Evolutionary conservation across 176 grass and related monocot species (phyloP).

Genomic region (Puccinellia tenuiflora): DNA sequence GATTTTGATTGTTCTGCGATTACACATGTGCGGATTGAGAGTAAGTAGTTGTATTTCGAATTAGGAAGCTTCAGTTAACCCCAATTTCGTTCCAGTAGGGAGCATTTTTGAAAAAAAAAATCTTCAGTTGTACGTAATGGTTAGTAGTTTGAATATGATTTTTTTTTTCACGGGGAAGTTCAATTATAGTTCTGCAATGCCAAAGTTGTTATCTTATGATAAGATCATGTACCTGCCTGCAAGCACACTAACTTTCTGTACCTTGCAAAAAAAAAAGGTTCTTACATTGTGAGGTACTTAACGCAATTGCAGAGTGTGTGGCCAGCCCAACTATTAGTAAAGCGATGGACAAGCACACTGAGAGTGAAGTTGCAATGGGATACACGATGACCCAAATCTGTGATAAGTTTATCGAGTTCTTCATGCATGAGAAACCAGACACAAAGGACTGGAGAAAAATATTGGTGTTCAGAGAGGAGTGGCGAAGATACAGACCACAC

Average conservation of each 20-base stretch:
- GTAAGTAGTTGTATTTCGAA: background rate
- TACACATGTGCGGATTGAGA: background rate
- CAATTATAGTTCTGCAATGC: background rate
- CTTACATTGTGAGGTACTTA: background rate
- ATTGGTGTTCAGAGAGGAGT: slow-evolving; percentile 87
- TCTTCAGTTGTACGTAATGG: background rate
- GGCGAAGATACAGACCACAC: slow-evolving; percentile 61
- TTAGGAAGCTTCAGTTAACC: background rate
- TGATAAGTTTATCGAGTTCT: slow-evolving; percentile 82
- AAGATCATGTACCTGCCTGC: background rate
- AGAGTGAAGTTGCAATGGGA: slow-evolving; percentile 54
- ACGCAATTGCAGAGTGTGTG: slow-evolving; percentile 27
- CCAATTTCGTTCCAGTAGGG: background rate
- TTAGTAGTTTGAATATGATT: background rate
- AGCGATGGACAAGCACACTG: slow-evolving; percentile 25
- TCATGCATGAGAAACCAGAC: slow-evolving; percentile 74
- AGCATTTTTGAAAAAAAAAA: background rate
- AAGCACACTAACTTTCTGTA: background rate
- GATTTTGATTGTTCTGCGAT: background rate
- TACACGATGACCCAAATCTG: slow-evolving; percentile 90
- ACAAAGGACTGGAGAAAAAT: slow-evolving; percentile 94
- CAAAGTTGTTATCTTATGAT: background rate
- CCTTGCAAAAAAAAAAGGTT: background rate
- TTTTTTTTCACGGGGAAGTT: background rate
- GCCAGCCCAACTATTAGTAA: slow-evolving; percentile 17